These are phyloP conservation scores for Cladosporium velox DNA, from an alignment of 2,329 filamentous ascomycete species.

Conservation along the genomic window DNA sequence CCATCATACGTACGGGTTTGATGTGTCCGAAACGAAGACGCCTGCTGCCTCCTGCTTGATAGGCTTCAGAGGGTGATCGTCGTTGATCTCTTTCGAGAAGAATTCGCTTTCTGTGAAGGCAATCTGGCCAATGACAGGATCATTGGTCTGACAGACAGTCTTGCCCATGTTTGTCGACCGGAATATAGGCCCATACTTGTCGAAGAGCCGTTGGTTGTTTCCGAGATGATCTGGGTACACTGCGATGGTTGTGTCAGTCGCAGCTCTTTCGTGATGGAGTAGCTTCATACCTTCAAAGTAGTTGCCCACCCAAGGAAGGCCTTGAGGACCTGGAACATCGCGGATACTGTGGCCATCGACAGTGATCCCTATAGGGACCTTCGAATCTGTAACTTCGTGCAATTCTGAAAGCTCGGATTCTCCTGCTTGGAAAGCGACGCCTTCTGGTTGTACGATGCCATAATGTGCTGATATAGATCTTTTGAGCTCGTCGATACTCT, in stretches of 20 bases:
- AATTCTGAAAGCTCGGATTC: neutral
- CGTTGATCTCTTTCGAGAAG: slow-evolving; percentile 46
- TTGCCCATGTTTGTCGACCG: slow-evolving; percentile 42
- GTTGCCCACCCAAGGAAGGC: slow-evolving; percentile 41
- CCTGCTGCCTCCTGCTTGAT: slow-evolving; percentile 38
- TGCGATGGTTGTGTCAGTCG: slow-evolving; percentile 24
- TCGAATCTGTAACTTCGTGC: neutral
- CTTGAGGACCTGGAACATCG: slow-evolving; percentile 42
- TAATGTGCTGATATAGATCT: neutral
- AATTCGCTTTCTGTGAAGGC: slow-evolving; percentile 40
- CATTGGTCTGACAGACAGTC: slow-evolving; percentile 40
- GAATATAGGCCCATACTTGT: slow-evolving; percentile 42
- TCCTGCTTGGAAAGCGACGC: slow-evolving; percentile 3
- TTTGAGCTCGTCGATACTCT: neutral
- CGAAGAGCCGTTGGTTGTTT: slow-evolving; percentile 45
- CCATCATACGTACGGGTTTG: slow-evolving; percentile 40
- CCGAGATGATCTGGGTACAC: slow-evolving; percentile 46
- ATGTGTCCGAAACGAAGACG: slow-evolving; percentile 48
- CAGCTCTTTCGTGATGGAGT: no score
- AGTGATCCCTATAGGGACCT: slow-evolving; percentile 39
- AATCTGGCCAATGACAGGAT: slow-evolving; percentile 39
- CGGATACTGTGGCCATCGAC: slow-evolving; percentile 54
- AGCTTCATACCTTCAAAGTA: slow-evolving; percentile 26
- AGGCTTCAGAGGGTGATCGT: slow-evolving; percentile 36
- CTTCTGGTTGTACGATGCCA: neutral